Conservation (phyloP, 73 alveolate genomes). For the Tetrahymena malaccensis region DNA sequence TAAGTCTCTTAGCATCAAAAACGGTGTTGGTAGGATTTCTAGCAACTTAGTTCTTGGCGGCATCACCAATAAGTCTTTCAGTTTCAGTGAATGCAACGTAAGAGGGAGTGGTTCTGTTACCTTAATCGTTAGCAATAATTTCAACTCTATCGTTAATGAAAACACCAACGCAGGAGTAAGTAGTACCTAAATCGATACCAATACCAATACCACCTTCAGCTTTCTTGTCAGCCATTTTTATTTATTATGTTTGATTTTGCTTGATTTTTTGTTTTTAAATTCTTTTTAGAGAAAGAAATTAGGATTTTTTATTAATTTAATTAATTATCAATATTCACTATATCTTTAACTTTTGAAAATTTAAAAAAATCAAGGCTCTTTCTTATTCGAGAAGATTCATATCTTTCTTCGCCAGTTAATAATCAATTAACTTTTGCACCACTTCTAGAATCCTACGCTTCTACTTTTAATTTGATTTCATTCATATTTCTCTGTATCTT, state of each 20-base stretch:
- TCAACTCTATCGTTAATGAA: slow-evolving; percentile 63
- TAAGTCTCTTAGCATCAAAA: slow-evolving; percentile 68
- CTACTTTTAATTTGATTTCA: background rate
- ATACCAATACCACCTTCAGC: slow-evolving; percentile 39
- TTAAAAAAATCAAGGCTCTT: background rate
- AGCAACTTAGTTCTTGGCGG: slow-evolving; percentile 59
- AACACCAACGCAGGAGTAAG: slow-evolving; percentile 79
- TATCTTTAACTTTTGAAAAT: background rate
- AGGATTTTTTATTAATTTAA: background rate
- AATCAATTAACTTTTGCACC: background rate
- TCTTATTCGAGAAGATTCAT: background rate
- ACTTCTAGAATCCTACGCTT: background rate
- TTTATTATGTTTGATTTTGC: background rate
- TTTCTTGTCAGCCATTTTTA: background rate
- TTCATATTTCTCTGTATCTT: background rate
- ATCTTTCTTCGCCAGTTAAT: background rate
- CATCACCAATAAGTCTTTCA: slow-evolving; percentile 76
- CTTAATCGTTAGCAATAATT: slow-evolving; percentile 71
- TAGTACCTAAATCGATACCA: slow-evolving; percentile 80
- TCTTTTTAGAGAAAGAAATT: background rate
- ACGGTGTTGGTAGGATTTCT: slow-evolving; percentile 69
- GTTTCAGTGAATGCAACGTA: slow-evolving; percentile 74
- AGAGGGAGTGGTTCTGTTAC: slow-evolving; percentile 82
- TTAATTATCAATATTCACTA: background rate
- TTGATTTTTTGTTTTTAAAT: background rate